phyloP scores from a whole-genome alignment of 2,329 filamentous ascomycete species.

The Pseudogymnoascus sp. region DNA sequence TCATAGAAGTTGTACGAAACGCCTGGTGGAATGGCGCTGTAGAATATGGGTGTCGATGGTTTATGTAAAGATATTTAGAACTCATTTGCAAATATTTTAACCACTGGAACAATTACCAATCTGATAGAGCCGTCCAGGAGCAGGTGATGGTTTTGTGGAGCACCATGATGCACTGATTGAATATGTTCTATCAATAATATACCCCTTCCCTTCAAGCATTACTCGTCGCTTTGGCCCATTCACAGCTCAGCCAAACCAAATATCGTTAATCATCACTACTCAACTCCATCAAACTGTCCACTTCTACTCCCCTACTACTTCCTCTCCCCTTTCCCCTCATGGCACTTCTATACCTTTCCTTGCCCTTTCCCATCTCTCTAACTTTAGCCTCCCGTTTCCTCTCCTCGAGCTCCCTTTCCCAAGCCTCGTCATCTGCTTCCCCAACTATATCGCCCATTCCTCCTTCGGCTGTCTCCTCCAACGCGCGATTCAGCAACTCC shows the following conservation, averaged over 20 bases:
- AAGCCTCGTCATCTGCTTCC: slow-evolving; percentile 42
- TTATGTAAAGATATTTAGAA: slow-evolving; percentile 9
- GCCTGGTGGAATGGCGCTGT: slow-evolving; percentile 8
- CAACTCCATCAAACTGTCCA: slow-evolving; percentile 46
- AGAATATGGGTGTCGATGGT: slow-evolving; percentile 1
- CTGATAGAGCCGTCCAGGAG: neutral
- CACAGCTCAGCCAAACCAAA: neutral
- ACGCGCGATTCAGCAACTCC: slow-evolving; percentile 64
- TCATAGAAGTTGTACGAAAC: neutral
- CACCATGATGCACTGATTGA: neutral
- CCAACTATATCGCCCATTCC: slow-evolving; percentile 24
- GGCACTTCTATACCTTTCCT: slow-evolving; percentile 32
- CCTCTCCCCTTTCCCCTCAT: slow-evolving; percentile 20
- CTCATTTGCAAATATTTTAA: neutral
- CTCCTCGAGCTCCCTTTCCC: slow-evolving; percentile 45
- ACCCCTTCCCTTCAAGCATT: neutral
- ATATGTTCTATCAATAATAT: slow-evolving; percentile 3
- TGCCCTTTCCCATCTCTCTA: slow-evolving; percentile 36
- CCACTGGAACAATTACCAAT: neutral
- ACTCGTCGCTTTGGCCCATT: neutral
- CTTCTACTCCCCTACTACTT: slow-evolving; percentile 27
- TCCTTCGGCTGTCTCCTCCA: slow-evolving; percentile 50
- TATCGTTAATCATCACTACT: slow-evolving; percentile 36
- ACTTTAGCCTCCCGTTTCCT: slow-evolving; percentile 38
- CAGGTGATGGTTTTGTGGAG: neutral